A percentile compares a stretch with the other conserved stretches of the same genome.
phyloP scores from a whole-genome alignment of 2,329 filamentous ascomycete species.

The Aureobasidium sp. region DNA sequence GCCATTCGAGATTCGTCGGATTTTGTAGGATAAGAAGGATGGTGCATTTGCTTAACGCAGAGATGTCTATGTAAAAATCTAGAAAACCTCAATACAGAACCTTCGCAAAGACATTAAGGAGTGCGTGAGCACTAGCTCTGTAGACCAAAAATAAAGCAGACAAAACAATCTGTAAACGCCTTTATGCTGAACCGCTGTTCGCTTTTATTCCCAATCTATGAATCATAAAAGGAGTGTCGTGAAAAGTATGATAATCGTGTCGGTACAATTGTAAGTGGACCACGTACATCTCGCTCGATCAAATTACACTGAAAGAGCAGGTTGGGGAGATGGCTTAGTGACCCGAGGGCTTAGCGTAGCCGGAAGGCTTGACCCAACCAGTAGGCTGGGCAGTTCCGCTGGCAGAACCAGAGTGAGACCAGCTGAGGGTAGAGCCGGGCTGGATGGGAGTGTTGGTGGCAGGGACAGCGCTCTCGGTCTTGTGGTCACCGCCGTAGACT shows the following conservation, averaged over 20 bases:
- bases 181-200: not conserved
- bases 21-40: not conserved
- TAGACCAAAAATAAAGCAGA: not conserved
- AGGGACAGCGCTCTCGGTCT: not conserved
- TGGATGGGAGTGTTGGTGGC: constrained; percentile 2
- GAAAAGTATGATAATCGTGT: not conserved
- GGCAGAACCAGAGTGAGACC: not conserved
- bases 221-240: constrained; percentile 4
- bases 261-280: not conserved
- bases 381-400: not conserved
- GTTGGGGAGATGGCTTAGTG: not conserved
- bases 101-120: not conserved
- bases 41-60: not conserved
- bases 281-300: not conserved
- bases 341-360: not conserved
- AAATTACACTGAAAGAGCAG: not conserved
- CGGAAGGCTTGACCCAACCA: constrained; percentile 1
- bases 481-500: not conserved
- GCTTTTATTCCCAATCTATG: not conserved
- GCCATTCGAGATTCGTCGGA: not conserved
- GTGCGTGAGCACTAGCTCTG: not conserved
- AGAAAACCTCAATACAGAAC: not conserved
- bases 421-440: constrained; percentile 7
- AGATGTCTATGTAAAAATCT: not conserved
- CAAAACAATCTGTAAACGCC: not conserved